Evolutionary conservation across 2,329 filamentous ascomycete genomes (phyloP).

Genomic region (Claviceps spartinae): DNA sequence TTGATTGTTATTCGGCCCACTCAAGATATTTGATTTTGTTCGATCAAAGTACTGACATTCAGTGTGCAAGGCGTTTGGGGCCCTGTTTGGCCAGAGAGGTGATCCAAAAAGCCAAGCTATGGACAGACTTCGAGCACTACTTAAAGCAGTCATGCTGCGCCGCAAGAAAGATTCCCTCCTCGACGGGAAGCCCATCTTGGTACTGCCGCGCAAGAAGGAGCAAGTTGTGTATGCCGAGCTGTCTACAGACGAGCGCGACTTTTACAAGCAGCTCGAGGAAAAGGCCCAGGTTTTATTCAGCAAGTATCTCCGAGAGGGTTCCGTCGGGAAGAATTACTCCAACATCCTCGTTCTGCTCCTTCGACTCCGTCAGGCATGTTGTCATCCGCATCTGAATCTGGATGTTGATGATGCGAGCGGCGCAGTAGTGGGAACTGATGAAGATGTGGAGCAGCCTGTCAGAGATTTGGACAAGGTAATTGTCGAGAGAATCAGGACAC

Average conservation of each 20-base stretch:
- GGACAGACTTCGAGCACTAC: conserved; percentile 56
- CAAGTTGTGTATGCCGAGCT: conserved; percentile 64
- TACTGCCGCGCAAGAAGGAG: conserved; percentile 62
- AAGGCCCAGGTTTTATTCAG: conserved; percentile 60
- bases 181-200: conserved; percentile 68
- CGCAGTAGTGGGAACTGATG: conserved; percentile 20
- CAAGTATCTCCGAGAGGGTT: conserved; percentile 56
- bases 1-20: neutral
- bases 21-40: neutral
- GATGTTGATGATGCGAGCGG: conserved; percentile 20
- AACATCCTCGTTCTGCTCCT: conserved; percentile 70
- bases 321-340: conserved; percentile 57
- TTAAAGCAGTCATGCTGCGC: conserved; percentile 70
- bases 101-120: conserved; percentile 51
- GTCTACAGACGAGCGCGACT: conserved; percentile 57
- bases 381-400: conserved; percentile 19
- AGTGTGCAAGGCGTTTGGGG: conserved; percentile 23
- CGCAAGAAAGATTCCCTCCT: conserved; percentile 69
- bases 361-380: conserved; percentile 62
- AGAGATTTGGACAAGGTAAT: conserved; percentile 44
- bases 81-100: conserved; percentile 21
- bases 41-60: conserved; percentile 5
- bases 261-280: conserved; percentile 62
- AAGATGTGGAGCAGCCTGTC: conserved; percentile 48
- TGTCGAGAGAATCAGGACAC: conserved; percentile 48